Percentiles rank a stretch among this genome's conserved stretches.
phyloP scores from a whole-genome alignment of 306 rosid species.

The Vigna angularis region DNA sequence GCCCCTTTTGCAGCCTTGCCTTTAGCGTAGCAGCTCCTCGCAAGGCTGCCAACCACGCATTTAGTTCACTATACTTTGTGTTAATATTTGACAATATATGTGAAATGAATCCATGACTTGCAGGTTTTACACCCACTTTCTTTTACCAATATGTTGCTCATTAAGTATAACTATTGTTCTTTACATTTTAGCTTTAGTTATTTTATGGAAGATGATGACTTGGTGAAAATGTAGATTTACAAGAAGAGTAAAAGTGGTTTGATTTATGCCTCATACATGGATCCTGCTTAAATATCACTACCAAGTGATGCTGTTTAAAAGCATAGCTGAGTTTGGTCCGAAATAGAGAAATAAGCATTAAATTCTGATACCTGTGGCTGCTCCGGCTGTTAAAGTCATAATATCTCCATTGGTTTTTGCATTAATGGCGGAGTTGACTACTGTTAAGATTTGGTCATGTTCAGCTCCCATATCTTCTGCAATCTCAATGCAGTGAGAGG shows the following conservation, averaged over 20 bases:
- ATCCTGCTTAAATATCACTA: constrained; percentile 14
- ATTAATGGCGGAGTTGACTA: constrained; percentile 81
- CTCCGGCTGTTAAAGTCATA: constrained; percentile 94
- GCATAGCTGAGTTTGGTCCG: constrained; percentile 17
- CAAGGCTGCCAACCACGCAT: constrained; percentile 58
- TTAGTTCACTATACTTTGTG: constrained; percentile 17
- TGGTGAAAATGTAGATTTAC: not conserved
- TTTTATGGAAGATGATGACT: constrained; percentile 4
- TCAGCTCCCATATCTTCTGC: constrained; percentile 98
- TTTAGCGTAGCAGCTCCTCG: constrained; percentile 86
- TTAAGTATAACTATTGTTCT: not conserved
- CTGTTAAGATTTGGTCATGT: constrained; percentile 70
- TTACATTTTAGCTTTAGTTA: constrained; percentile 7
- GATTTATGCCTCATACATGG: not conserved
- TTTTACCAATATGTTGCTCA: constrained; percentile 15
- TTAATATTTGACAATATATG: constrained; percentile 6
- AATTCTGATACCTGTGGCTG: constrained; percentile 78
- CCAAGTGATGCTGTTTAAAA: constrained; percentile 10
- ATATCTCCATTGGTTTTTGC: constrained; percentile 91
- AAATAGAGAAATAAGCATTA: constrained; percentile 21
- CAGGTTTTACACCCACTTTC: not conserved
- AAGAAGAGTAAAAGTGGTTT: constrained; percentile 20
- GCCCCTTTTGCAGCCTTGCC: constrained; percentile 72
- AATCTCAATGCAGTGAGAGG: constrained; percentile 96
- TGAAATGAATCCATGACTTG: not conserved